Percentiles rank a stretch among this genome's conserved stretches.
phyloP scores from a whole-genome alignment of 2,329 filamentous ascomycete genomes.

The Phialophora verrucosa region DNA sequence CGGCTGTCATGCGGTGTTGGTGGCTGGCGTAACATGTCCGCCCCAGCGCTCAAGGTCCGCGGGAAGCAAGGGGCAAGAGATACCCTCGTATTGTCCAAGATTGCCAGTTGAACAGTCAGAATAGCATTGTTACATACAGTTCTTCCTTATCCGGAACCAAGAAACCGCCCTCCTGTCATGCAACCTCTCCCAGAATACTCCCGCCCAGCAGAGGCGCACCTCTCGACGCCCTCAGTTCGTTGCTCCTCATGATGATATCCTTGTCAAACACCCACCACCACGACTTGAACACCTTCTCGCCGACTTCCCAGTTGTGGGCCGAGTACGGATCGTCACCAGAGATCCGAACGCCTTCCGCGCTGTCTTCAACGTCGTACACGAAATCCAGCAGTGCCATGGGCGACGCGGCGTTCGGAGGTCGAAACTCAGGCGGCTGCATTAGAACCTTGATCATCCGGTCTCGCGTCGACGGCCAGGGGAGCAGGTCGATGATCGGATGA shows the following conservation, averaged over 20 bases:
- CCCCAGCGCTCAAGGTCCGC: background rate
- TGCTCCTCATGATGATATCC: constrained; percentile 60
- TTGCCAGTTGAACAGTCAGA: background rate
- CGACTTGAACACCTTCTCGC: constrained; percentile 62
- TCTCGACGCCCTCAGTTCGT: constrained; percentile 56
- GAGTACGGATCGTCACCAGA: constrained; percentile 59
- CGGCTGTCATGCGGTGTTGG: background rate
- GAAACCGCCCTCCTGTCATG: background rate
- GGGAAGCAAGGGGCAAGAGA: background rate
- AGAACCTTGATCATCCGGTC: constrained; percentile 61
- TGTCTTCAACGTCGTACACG: constrained; percentile 64
- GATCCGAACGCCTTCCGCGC: constrained; percentile 58
- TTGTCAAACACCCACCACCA: constrained; percentile 68
- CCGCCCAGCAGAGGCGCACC: constrained; percentile 45
- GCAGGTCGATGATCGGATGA: constrained; percentile 63
- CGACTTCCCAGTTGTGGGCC: constrained; percentile 61
- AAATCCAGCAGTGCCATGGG: constrained; percentile 58
- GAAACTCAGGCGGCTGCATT: constrained; percentile 54
- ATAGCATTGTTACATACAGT: too few species aligned
- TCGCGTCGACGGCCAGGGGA: constrained; percentile 63
- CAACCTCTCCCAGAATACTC: constrained; percentile 32
- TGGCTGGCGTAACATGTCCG: constrained; percentile 6
- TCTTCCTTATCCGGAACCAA: background rate
- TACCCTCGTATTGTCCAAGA: background rate
- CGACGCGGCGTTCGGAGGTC: constrained; percentile 56